phyloP scores from a whole-genome alignment of 148 eudicot species.

The Nepenthes mirabilis region DNA sequence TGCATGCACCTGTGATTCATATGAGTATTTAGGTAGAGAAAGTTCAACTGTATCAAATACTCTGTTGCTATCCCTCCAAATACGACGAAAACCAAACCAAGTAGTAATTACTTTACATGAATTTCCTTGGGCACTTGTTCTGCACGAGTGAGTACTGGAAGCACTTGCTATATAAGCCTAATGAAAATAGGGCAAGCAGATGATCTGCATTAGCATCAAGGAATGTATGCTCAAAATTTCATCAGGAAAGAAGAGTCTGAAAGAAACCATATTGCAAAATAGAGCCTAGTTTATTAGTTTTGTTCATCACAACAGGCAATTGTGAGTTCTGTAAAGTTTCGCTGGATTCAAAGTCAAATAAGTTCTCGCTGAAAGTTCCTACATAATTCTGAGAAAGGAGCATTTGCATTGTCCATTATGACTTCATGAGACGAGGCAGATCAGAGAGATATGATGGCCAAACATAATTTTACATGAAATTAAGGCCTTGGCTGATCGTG shows the following conservation, averaged over 20 bases:
- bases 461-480: too few relatives aligned
- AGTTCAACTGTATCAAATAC: constrained; percentile 77
- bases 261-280: too few relatives aligned
- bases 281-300: too few relatives aligned
- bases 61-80: constrained; percentile 56
- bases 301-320: too few relatives aligned
- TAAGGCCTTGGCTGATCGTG: too few relatives aligned
- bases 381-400: too few relatives aligned
- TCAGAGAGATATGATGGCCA: too few relatives aligned
- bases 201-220: constrained; percentile 2
- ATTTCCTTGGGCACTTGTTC: constrained; percentile 62
- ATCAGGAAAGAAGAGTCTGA: neutral
- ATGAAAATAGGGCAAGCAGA: constrained; percentile 8
- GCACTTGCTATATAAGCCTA: constrained; percentile 72
- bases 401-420: too few relatives aligned
- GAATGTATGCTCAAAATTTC: neutral
- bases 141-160: constrained; percentile 17
- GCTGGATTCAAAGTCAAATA: too few relatives aligned
- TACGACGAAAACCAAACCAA: constrained; percentile 85
- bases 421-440: too few relatives aligned
- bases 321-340: too few relatives aligned
- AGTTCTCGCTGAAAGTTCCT: too few relatives aligned
- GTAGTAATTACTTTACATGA: constrained; percentile 79
- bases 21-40: constrained; percentile 66
- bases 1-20: constrained; percentile 67